Percentiles rank a stretch among this genome's conserved stretches.
Evolutionary conservation across 2,329 filamentous ascomycete genomes (phyloP).

Genomic region (Trichocomaceae sp.): DNA sequence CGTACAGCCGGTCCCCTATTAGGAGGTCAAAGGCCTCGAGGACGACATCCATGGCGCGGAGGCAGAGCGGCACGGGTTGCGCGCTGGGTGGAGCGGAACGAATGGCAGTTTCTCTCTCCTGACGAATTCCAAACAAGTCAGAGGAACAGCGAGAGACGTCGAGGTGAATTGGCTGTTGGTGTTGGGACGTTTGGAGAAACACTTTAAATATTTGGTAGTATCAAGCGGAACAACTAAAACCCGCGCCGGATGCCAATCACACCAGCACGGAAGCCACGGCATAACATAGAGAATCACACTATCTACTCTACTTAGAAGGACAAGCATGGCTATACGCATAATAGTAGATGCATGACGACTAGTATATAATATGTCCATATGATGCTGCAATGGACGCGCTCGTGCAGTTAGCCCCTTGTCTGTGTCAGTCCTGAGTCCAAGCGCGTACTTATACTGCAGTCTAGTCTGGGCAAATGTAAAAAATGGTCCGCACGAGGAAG

Average conservation of each 20-base stretch:
- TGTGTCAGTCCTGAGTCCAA: no score
- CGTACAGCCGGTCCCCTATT: constrained; percentile 72
- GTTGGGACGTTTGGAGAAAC: no score
- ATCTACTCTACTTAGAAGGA: not conserved
- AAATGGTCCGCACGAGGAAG: no score
- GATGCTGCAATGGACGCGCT: no score
- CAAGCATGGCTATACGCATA: not conserved
- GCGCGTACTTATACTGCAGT: no score
- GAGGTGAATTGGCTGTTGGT: not conserved
- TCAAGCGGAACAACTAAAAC: not conserved
- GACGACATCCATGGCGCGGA: constrained; percentile 75
- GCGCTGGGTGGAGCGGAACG: not conserved
- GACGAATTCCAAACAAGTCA: not conserved
- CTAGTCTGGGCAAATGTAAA: no score
- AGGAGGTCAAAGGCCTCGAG: constrained; percentile 80
- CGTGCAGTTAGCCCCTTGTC: no score
- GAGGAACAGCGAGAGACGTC: not conserved
- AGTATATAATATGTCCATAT: no score
- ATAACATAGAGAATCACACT: no score
- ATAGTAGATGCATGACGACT: no score
- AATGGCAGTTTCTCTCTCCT: not conserved
- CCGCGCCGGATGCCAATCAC: constrained; percentile 3
- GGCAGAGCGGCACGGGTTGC: not conserved
- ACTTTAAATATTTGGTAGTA: not conserved
- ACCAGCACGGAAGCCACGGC: constrained; percentile 13